Evolutionary conservation across 768 basidiomycete genomes (phyloP), one percentile per base, ranked within the genome.

Genomic region (Kwoniella heveanensis): DNA sequence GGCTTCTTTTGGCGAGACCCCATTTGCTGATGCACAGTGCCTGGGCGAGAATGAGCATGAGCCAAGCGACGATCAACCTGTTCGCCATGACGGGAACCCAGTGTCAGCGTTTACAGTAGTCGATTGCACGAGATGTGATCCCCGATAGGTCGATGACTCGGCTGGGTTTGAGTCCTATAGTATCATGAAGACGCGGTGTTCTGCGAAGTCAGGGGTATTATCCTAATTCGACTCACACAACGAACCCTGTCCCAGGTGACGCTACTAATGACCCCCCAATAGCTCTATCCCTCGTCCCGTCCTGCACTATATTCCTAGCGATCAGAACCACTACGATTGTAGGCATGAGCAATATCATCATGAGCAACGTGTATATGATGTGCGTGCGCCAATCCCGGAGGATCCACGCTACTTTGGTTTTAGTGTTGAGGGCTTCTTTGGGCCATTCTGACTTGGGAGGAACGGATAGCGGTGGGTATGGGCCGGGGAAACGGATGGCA

Each of bases 381-480:
- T 64, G 54, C 9, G 29, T 51, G 6, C 49, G 46, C 62, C 62
- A 64, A 13, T 53, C 30, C 13, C 55, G 29, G 3, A 57, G 25
- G 12, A 51, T 53, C 62, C 62, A 64, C 1, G 62, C 62, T 39
- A 54, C 37, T n/a, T 22, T 27, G 2, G 48, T 57, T 26, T 50
- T 29, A 7, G n/a, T 49, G 17, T 29, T 19, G 15, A 4, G 22
- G 22, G 48, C 51, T 24, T 37, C 48, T 51, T 49, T 44, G 30
- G 62, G 53, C 44, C 52, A 56, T 25, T 49, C 8, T 1, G 44
- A 29, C 21, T 27, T 52, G 24, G 27, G 32, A 50, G 54, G 62
- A n/a, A 52, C 49, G 4, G 55, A 46, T 36, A 46, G 53, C 26
- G 62, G 62, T 7, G 62, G 62, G 26, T 57, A 57, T 7, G 62